These are phyloP conservation scores for Colletotrichum chlorophyti DNA, from an alignment of 2,329 filamentous ascomycete species.

Conservation along the genomic window DNA sequence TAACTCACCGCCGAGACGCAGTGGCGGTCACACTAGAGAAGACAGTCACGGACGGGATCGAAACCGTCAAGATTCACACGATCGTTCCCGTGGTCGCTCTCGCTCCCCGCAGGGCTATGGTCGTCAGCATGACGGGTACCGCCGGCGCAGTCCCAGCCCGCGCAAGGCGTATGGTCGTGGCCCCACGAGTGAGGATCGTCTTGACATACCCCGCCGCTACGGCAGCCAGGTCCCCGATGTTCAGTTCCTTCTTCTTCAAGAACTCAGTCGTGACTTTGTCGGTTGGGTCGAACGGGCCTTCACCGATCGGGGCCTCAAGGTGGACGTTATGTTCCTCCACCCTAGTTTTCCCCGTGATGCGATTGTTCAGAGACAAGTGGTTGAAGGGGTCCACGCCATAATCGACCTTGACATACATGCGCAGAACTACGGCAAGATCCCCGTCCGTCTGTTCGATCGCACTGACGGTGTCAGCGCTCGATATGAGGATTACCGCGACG, in stretches of 20 bases:
- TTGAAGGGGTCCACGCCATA: slow-evolving; percentile 88
- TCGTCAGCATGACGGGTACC: slow-evolving; percentile 59
- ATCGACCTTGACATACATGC: slow-evolving; percentile 76
- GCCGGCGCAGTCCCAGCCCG: slow-evolving; percentile 76
- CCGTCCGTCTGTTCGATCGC: slow-evolving; percentile 86
- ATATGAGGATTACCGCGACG: slow-evolving; percentile 86
- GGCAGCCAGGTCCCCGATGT: slow-evolving; percentile 85
- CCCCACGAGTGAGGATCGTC: slow-evolving; percentile 60
- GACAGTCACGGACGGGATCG: slow-evolving; percentile 62
- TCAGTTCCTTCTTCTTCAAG: slow-evolving; percentile 82
- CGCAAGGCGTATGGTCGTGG: slow-evolving; percentile 45
- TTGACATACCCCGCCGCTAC: slow-evolving; percentile 77
- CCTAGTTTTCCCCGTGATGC: slow-evolving; percentile 72
- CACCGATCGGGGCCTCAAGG: slow-evolving; percentile 71
- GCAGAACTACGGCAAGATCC: slow-evolving; percentile 75
- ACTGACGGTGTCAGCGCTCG: slow-evolving; percentile 74
- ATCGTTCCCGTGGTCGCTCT: slow-evolving; percentile 66
- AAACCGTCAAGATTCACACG: slow-evolving; percentile 45
- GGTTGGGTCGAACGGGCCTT: slow-evolving; percentile 83
- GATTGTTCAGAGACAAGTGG: slow-evolving; percentile 83
- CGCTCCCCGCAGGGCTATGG: slow-evolving; percentile 66
- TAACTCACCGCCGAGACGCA: slow-evolving; percentile 63
- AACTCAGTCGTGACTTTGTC: slow-evolving; percentile 81
- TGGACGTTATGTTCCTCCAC: slow-evolving; percentile 81
- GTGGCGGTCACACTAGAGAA: slow-evolving; percentile 66